Conservation (phyloP, 441 rosid species). For the Syzygium syzygioides region DNA sequence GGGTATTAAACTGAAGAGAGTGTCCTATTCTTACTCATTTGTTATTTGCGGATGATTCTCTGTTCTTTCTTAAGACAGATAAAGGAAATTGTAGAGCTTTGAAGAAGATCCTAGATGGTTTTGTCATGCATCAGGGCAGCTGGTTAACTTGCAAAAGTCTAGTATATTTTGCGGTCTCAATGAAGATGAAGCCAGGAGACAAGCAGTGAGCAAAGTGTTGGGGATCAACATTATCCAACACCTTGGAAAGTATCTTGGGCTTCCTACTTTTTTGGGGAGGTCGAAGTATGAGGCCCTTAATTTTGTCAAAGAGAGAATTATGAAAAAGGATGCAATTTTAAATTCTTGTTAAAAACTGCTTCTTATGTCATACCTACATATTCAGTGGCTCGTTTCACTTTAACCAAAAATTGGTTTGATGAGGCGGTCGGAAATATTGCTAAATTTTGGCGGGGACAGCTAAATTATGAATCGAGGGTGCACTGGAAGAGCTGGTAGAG, state of each 20-base stretch:
- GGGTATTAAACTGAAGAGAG: not conserved
- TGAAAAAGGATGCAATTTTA: not conserved
- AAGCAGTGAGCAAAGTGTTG: not conserved
- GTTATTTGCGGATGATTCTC: not conserved
- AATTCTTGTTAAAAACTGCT: not conserved
- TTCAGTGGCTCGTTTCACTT: not conserved
- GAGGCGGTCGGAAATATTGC: not conserved
- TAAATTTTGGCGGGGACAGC: not conserved
- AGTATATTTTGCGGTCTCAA: not conserved
- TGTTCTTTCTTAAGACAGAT: not conserved
- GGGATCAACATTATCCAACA: not conserved
- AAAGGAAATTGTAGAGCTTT: not conserved
- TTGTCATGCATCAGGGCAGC: not conserved
- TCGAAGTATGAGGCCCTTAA: not conserved
- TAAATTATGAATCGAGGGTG: not conserved
- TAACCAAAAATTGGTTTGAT: not conserved
- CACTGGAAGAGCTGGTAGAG: not conserved
- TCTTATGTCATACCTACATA: not conserved
- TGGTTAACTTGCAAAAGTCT: not conserved
- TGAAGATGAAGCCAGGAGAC: not conserved
- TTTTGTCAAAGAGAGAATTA: not conserved
- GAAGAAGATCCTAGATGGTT: not conserved
- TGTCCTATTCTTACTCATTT: not conserved
- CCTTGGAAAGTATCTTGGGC: not conserved
- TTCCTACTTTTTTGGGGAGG: not conserved